Conservation (phyloP, 2,329 filamentous ascomycete genomes). For the Ophiocordyceps camponoti-saundersi region DNA sequence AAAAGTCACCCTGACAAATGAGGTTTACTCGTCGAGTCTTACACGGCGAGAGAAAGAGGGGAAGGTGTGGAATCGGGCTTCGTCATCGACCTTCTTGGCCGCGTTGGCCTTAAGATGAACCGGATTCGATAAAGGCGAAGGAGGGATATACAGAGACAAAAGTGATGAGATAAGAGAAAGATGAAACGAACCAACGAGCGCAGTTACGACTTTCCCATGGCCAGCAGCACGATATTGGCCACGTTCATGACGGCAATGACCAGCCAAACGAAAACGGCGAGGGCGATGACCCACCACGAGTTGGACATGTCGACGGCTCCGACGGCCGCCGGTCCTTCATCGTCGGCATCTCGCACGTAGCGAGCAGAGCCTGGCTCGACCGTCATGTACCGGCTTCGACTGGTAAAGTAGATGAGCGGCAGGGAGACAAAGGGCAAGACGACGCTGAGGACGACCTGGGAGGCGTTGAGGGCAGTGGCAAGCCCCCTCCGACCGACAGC, state of each 20-base stretch:
- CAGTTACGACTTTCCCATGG: conserved; percentile 5
- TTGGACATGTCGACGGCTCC: conserved; percentile 49
- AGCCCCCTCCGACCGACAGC: conserved; percentile 58
- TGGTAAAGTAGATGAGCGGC: conserved; percentile 75
- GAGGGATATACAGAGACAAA: neutral
- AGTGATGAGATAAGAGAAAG: neutral
- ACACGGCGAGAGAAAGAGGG: too few species aligned
- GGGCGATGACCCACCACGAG: conserved; percentile 40
- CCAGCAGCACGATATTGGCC: conserved; percentile 54
- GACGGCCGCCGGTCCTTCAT: neutral
- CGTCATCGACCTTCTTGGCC: too few species aligned
- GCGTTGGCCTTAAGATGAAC: too few species aligned
- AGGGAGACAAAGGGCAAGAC: conserved; percentile 71
- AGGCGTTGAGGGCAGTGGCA: conserved; percentile 53
- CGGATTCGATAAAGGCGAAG: neutral
- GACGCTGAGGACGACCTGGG: conserved; percentile 62
- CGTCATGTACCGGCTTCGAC: conserved; percentile 64
- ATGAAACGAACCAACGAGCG: neutral
- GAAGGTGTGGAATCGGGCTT: too few species aligned
- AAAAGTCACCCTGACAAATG: too few species aligned
- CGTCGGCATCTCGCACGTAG: conserved; percentile 5
- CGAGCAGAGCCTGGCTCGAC: conserved; percentile 26
- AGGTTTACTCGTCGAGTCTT: too few species aligned
- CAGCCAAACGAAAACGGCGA: conserved; percentile 49
- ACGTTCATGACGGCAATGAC: conserved; percentile 65